Conservation (phyloP, 345 rosid species). For the Arabis hirsuta region DNA sequence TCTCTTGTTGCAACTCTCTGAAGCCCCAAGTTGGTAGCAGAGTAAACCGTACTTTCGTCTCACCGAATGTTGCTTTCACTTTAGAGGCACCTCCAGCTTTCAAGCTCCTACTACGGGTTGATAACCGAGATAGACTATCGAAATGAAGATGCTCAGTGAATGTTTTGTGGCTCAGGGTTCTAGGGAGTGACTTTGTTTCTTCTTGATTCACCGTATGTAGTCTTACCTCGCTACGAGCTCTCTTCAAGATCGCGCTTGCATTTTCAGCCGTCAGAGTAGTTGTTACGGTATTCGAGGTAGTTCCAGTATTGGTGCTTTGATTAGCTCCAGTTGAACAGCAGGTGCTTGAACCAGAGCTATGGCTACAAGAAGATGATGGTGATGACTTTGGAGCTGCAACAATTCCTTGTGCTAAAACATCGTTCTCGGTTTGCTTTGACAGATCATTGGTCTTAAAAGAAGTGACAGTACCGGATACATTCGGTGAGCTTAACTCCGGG, state of each 20-base stretch:
- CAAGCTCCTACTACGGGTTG: conserved; percentile 31
- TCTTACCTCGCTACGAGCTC: conserved; percentile 67
- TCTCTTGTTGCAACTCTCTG: conserved; percentile 60
- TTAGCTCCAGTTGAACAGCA: conserved; percentile 68
- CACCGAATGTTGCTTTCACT: conserved; percentile 77
- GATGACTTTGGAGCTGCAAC: conserved; percentile 59
- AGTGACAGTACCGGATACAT: conserved; percentile 39
- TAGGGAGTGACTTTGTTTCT: conserved; percentile 55
- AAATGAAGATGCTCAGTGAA: conserved; percentile 50
- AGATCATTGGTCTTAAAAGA: conserved; percentile 43
- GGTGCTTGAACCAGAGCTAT: conserved; percentile 78
- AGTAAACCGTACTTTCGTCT: conserved; percentile 65
- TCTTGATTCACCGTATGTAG: conserved; percentile 55
- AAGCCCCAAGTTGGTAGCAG: conserved; percentile 57
- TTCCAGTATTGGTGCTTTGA: conserved; percentile 46
- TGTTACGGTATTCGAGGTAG: conserved; percentile 36
- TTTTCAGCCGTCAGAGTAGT: conserved; percentile 48
- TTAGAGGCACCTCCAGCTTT: conserved; percentile 41
- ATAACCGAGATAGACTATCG: conserved; percentile 47
- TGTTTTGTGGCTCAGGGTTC: conserved; percentile 71
- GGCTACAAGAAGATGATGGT: conserved; percentile 77
- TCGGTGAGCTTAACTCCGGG: conserved; percentile 83
- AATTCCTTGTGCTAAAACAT: conserved; percentile 47
- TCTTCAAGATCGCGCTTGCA: conserved; percentile 51
- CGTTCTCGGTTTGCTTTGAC: conserved; percentile 51